Percentiles rank a stretch among this genome's conserved stretches.
Evolutionary conservation across 176 grass and related monocot species (phyloP).

Genomic region (Pharus latifolius): DNA sequence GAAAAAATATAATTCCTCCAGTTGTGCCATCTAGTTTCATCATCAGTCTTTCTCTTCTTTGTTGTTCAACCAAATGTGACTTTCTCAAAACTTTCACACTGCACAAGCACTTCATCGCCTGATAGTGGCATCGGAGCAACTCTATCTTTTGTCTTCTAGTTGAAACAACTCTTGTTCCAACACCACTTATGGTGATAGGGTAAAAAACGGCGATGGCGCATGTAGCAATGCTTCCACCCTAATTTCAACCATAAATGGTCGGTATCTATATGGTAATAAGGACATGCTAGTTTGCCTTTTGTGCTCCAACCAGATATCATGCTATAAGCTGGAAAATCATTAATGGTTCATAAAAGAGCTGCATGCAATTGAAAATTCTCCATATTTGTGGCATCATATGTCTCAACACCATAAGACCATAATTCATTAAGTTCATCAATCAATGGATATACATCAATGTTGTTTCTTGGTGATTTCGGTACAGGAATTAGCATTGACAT

Average conservation of each 20-base stretch:
- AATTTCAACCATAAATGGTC: background rate
- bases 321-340: background rate
- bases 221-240: background rate
- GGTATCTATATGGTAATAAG: background rate
- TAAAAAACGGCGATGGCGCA: background rate
- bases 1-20: background rate
- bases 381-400: background rate
- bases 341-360: background rate
- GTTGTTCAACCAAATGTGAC: background rate
- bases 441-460: background rate
- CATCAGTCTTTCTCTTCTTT: background rate
- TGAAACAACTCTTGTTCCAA: background rate
- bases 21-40: background rate
- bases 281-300: background rate
- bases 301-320: background rate
- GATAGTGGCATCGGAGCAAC: background rate
- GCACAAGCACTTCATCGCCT: background rate
- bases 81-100: background rate
- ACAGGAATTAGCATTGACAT: background rate
- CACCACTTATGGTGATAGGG: background rate
- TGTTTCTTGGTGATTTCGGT: background rate
- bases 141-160: background rate
- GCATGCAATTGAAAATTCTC: background rate
- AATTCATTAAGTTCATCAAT: background rate
- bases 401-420: background rate